phyloP scores from a whole-genome alignment of 192 early-diverging fungal genomes.

The Chytriomyces confervae region DNA sequence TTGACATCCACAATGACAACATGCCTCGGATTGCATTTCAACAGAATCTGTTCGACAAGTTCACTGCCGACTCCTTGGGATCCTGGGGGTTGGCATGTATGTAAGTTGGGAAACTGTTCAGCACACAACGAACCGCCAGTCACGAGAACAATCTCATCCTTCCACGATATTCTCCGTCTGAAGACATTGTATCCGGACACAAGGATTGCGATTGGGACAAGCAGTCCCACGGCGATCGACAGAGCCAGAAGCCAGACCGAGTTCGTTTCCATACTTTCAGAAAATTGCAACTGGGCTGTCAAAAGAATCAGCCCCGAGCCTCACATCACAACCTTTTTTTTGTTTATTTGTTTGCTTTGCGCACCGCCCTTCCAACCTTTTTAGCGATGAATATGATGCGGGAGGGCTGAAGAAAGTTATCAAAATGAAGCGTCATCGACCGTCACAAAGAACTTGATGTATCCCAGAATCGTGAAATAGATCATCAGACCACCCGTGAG shows the following conservation, averaged over 20 bases:
- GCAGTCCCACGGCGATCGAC: neutral
- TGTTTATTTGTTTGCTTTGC: too few species aligned
- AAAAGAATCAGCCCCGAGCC: too few species aligned
- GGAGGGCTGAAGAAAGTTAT: neutral
- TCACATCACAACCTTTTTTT: too few species aligned
- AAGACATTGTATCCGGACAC: neutral
- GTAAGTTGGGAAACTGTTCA: neutral
- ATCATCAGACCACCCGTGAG: slow-evolving; percentile 88
- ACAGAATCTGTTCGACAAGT: slow-evolving; percentile 53
- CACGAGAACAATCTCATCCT: slow-evolving; percentile 65
- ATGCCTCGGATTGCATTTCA: slow-evolving; percentile 41
- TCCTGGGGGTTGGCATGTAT: neutral
- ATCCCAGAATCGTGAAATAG: slow-evolving; percentile 83
- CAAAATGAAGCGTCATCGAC: slow-evolving; percentile 37
- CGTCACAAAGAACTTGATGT: slow-evolving; percentile 47
- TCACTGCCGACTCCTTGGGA: slow-evolving; percentile 63
- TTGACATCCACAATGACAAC: slow-evolving; percentile 64
- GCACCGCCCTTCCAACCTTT: too few species aligned
- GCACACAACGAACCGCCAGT: slow-evolving; percentile 59
- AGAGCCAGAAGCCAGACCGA: neutral
- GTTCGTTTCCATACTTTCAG: neutral
- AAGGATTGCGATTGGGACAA: neutral
- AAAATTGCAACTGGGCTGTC: neutral
- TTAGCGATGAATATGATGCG: too few species aligned
- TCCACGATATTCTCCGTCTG: slow-evolving; percentile 51